Base-by-base conservation (phyloP, 371 early-diverging fungal species). In the Mucor plumbeus region DNA sequence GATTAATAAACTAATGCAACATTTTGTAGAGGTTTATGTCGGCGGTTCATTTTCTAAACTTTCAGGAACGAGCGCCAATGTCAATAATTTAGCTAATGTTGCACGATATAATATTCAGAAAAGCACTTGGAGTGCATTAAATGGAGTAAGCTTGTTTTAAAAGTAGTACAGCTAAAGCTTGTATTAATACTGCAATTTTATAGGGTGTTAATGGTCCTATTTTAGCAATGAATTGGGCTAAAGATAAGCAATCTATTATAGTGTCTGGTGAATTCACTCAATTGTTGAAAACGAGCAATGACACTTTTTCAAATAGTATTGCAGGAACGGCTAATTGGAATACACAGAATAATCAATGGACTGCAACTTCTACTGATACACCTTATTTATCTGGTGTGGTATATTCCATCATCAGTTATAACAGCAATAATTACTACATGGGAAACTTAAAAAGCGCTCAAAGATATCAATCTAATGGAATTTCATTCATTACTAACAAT, bases 361-460 rank as follows among this genome's bases (percentile, higher is more conserved):
- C 15, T 6, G 5, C 53, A 10, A 10, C 48, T 10, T 26, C 58
- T 35, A 67, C 61, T 40, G 61, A 33, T 19, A 36, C 56, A 21
- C 76, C 77, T 1, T 79, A 63, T 43, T 19, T 82, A 6, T 70
- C 76, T 1, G 82, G 82, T 0, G 59, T 26, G 5, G 67, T 76
- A 7, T 69, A 72, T 63, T 63, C 54, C 0, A 56, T 66, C 0
- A 56, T 68, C 14, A 40, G 39, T 31, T 11, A 35, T 11, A 26
- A 67, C 1, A 39, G 14, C 13, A 57, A 54, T 10, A 47, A 48
- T 48, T 80, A 67, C 39, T 77, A 63, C 53, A 65, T 72, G n/a
- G 87, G 87, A 9, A 74, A 58, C 19, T 60, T 86, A 4, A 70
- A 63, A 43, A 65, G 69, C 17, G 81, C 80, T 3, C 81, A 82